Conservation (phyloP, 176 grass and related monocot species). For the Calamus simplicifolius region DNA sequence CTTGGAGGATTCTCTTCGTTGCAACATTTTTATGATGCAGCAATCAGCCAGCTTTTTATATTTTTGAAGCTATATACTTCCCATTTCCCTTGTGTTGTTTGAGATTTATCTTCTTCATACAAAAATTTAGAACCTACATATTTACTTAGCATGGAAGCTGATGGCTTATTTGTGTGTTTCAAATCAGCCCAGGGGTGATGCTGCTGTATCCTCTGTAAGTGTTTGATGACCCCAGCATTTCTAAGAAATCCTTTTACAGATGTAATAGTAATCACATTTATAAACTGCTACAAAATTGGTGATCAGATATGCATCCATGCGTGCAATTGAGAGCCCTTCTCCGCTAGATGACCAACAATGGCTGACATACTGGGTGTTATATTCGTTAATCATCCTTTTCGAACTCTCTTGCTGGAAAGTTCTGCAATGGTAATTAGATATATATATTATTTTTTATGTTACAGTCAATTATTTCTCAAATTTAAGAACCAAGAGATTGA, state of each 20-base stretch:
- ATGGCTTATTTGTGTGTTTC: no score
- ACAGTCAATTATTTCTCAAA: no score
- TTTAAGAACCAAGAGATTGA: background rate
- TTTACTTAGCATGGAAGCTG: no score
- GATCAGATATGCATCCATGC: conserved; percentile 70
- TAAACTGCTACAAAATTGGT: background rate
- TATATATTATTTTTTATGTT: no score
- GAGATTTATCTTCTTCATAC: no score
- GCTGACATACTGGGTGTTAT: conserved; percentile 90
- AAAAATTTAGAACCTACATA: no score
- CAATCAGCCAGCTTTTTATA: no score
- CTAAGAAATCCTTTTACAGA: background rate
- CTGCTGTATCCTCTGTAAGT: conserved; percentile 96
- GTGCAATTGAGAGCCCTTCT: conserved; percentile 93
- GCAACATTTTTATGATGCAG: no score
- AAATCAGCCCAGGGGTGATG: conserved; percentile 65
- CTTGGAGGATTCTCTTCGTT: no score
- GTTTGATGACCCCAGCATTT: background rate
- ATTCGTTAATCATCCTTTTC: conserved; percentile 88
- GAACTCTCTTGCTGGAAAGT: conserved; percentile 83
- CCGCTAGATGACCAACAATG: conserved; percentile 91
- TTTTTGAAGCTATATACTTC: no score
- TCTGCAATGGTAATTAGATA: conserved; percentile 53
- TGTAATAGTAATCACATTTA: background rate
- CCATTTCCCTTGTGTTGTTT: no score